Evolutionary conservation across 306 rosid genomes (phyloP).

Genomic region (Acacia confusa): DNA sequence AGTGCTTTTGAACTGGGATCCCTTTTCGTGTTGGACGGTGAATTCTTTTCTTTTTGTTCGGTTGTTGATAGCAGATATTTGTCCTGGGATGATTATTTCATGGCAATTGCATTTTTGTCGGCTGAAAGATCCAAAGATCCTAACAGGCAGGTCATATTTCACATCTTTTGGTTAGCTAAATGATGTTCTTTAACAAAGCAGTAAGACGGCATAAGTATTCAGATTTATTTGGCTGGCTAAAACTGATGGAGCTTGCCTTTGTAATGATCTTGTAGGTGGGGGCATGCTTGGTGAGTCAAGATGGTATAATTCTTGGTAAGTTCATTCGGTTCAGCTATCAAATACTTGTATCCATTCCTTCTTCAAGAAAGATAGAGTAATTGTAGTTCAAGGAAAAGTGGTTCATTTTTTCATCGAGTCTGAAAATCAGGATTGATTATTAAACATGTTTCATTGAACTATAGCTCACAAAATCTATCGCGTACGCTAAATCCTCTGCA

Average conservation of each 20-base stretch:
- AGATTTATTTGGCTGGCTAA: not conserved
- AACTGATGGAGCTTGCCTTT: not conserved
- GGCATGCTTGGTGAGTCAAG: slow-evolving; percentile 89
- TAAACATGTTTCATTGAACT: not conserved
- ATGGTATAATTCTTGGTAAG: slow-evolving; percentile 87
- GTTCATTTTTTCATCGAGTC: not conserved
- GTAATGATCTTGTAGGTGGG: slow-evolving; percentile 65
- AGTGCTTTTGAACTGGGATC: not conserved
- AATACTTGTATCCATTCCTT: not conserved
- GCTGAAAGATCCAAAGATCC: slow-evolving; percentile 98
- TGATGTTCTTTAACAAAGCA: not conserved
- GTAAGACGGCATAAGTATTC: not conserved
- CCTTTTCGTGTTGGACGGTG: not conserved
- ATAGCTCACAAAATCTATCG: not conserved
- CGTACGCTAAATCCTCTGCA: not conserved
- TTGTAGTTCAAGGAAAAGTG: not conserved
- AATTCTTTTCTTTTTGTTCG: not conserved
- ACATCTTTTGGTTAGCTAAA: not conserved
- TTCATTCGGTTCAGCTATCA: slow-evolving; percentile 3
- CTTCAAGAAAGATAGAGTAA: not conserved
- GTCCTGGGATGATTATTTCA: slow-evolving; percentile 97
- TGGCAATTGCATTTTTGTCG: slow-evolving; percentile 95
- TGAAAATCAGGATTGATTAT: not conserved
- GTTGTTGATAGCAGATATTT: slow-evolving; percentile 50
- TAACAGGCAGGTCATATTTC: slow-evolving; percentile 81